Evolutionary conservation across 768 basidiomycete species (phyloP).

Genomic region (Macrolepiota fuliginosa): DNA sequence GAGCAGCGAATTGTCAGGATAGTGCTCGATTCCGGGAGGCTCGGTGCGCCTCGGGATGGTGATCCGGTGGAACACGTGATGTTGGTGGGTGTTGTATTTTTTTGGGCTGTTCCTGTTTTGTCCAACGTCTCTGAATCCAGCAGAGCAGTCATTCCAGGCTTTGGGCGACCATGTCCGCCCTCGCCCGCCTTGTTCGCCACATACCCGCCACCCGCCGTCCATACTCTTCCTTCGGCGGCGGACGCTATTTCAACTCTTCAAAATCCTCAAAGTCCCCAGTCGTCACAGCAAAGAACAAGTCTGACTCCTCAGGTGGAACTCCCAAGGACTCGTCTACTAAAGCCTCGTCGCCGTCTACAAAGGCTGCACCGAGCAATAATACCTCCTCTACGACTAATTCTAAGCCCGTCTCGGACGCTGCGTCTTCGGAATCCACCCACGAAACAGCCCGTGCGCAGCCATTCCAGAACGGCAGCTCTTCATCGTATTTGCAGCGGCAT

Average conservation of each 20-base stretch:
- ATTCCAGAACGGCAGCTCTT: constrained; percentile 2
- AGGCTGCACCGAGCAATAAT: constrained; percentile 10
- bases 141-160: background rate
- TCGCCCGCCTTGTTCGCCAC: constrained; percentile 47
- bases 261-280: constrained; percentile 59
- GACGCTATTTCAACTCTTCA: constrained; percentile 72
- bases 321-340: constrained; percentile 12
- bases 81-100: background rate
- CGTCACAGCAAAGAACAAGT: constrained; percentile 28
- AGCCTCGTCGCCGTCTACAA: constrained; percentile 9
- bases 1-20: background rate
- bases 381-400: constrained; percentile 11
- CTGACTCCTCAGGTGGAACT: constrained; percentile 9
- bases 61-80: background rate
- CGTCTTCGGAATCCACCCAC: constrained; percentile 7
- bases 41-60: background rate
- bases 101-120: background rate
- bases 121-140: background rate
- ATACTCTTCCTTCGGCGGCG: constrained; percentile 75
- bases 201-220: constrained; percentile 50
- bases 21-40: background rate
- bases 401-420: constrained; percentile 7
- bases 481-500: constrained; percentile 14
- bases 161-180: constrained; percentile 43
- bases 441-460: constrained; percentile 17